These are phyloP conservation scores for Salix purpurea DNA, from an alignment of 345 rosid genomes.

Conservation along the genomic window DNA sequence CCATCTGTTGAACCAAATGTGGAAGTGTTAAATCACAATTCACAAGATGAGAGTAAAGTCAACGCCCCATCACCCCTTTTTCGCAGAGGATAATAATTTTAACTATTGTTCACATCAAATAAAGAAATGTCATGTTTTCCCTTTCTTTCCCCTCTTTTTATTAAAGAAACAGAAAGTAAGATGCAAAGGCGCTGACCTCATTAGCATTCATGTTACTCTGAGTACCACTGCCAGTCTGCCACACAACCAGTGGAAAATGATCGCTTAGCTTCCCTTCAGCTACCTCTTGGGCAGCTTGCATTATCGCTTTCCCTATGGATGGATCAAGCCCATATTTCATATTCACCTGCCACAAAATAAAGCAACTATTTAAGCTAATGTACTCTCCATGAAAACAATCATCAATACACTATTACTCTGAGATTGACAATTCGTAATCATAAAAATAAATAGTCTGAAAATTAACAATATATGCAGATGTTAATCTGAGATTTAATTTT, in stretches of 20 bases:
- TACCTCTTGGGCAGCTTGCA: constrained; percentile 93
- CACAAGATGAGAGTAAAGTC: no score
- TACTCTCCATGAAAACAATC: background rate
- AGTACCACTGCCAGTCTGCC: constrained; percentile 99
- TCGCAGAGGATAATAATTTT: no score
- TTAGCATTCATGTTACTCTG: constrained; percentile 99
- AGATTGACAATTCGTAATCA: background rate
- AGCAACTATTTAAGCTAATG: background rate
- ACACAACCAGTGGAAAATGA: constrained; percentile 86
- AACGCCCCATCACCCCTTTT: background rate
- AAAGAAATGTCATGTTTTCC: background rate
- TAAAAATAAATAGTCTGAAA: no score
- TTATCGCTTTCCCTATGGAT: constrained; percentile 72
- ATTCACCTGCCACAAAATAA: constrained; percentile 51
- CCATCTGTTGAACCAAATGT: no score
- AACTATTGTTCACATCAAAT: background rate
- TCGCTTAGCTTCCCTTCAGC: constrained; percentile 82
- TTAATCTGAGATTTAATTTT: background rate
- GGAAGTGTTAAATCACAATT: no score
- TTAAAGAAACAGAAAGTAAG: background rate
- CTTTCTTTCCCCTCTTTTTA: background rate
- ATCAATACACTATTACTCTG: background rate
- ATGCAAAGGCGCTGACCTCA: constrained; percentile 48
- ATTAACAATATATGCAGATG: no score
- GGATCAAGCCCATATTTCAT: constrained; percentile 93